Conservation (phyloP, 805 yeast genomes). For the Metschnikowia koreensis region DNA sequence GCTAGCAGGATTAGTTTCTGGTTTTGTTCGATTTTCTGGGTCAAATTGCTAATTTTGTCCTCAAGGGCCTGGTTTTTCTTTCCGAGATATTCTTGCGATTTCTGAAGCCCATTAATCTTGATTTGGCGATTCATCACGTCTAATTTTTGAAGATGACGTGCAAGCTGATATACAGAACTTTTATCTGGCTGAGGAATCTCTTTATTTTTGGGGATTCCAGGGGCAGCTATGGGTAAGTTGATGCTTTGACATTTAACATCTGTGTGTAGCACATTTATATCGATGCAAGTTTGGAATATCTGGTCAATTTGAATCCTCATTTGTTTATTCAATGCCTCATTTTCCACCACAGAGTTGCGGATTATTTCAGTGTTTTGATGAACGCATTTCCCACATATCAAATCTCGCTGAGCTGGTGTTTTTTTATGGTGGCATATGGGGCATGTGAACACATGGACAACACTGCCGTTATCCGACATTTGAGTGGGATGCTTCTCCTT, state of each 20-base stretch:
- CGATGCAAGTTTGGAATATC: slow-evolving; percentile 22
- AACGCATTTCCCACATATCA: slow-evolving; percentile 26
- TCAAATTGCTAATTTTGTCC: slow-evolving; percentile 1
- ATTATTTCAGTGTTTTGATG: slow-evolving; percentile 21
- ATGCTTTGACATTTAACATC: neutral
- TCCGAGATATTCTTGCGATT: slow-evolving; percentile 3
- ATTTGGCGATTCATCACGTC: slow-evolving; percentile 18
- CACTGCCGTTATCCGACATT: slow-evolving; percentile 11
- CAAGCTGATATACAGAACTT: slow-evolving; percentile 21
- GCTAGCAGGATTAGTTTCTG: neutral
- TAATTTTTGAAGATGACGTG: slow-evolving; percentile 32
- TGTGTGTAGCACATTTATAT: neutral
- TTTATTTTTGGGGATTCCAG: too few species aligned
- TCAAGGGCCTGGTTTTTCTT: slow-evolving; percentile 1
- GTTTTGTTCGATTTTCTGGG: neutral
- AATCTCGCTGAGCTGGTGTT: slow-evolving; percentile 11
- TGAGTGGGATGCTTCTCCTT: neutral
- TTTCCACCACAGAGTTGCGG: slow-evolving; percentile 25
- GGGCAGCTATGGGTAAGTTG: neutral
- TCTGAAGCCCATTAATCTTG: slow-evolving; percentile 12
- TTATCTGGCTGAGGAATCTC: slow-evolving; percentile 5
- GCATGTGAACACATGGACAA: slow-evolving; percentile 3
- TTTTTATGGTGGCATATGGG: slow-evolving; percentile 18
- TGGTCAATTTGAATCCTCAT: slow-evolving; percentile 26
- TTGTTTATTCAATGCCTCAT: slow-evolving; percentile 22